Conservation (phyloP, 805 yeast genomes). For the Metschnikowia hibisci region DNA sequence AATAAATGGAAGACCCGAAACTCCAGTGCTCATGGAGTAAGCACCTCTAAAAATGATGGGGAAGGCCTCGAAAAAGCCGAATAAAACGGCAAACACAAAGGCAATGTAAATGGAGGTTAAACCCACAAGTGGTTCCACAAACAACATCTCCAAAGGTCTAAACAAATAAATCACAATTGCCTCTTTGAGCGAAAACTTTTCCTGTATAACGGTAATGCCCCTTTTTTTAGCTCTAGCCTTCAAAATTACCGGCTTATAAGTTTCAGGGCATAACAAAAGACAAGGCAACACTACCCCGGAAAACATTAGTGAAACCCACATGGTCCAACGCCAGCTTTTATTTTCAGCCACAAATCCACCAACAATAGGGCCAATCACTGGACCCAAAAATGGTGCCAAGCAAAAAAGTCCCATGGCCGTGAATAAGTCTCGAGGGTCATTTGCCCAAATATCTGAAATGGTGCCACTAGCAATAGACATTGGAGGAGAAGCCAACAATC, state of each 20-base stretch:
- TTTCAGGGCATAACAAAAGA: conserved; percentile 16
- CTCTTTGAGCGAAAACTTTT: conserved; percentile 36
- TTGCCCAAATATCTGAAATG: conserved; percentile 67
- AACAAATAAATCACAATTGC: conserved; percentile 49
- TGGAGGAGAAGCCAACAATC: conserved; percentile 76
- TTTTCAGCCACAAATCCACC: conserved; percentile 41
- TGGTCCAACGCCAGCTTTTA: conserved; percentile 29
- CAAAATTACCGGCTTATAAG: conserved; percentile 18
- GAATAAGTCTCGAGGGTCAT: conserved; percentile 52
- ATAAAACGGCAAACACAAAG: conserved; percentile 70
- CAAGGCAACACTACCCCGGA: conserved; percentile 17
- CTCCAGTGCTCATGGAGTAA: conserved; percentile 55
- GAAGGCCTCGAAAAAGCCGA: conserved; percentile 77
- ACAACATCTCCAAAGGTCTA: conserved; percentile 65
- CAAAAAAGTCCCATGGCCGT: conserved; percentile 77
- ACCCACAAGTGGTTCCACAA: conserved; percentile 70
- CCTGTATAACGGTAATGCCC: conserved; percentile 44
- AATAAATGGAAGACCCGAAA: conserved; percentile 65
- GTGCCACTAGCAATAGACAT: conserved; percentile 85
- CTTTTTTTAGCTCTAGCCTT: conserved; percentile 40
- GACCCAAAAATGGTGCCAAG: conserved; percentile 22
- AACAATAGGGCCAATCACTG: conserved; percentile 19
- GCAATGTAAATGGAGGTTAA: conserved; percentile 68
- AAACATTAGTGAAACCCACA: conserved; percentile 21
- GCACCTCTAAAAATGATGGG: conserved; percentile 69